Conservation (phyloP, 2,329 filamentous ascomycete genomes). For the Talaromyces sp. region DNA sequence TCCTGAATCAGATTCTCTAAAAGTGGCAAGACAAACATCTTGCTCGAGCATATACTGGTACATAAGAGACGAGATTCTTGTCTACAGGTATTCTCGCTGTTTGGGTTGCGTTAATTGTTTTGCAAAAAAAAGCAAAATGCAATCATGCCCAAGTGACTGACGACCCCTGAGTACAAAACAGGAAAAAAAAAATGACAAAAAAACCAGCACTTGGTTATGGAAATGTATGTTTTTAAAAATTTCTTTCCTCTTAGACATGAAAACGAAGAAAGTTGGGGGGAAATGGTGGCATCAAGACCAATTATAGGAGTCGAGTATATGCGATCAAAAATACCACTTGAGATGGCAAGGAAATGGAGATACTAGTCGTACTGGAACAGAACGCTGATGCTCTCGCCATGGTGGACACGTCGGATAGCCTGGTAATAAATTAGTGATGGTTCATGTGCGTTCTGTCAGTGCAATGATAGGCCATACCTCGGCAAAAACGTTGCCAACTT, state of each 20-base stretch:
- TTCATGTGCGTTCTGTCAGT: constrained; percentile 8
- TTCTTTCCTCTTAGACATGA: not conserved
- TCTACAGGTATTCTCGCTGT: not conserved
- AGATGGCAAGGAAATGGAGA: not conserved
- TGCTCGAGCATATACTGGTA: constrained; percentile 19
- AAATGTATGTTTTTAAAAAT: not conserved
- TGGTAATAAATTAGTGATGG: constrained; percentile 30
- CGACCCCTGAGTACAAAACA: not conserved
- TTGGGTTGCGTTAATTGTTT: not conserved
- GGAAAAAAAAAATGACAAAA: constrained; percentile 13
- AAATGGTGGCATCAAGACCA: not conserved
- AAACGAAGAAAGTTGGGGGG: not conserved
- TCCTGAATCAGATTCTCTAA: constrained; percentile 2
- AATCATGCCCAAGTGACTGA: not conserved
- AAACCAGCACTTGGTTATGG: constrained; percentile 18
- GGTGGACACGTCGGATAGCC: constrained; percentile 90
- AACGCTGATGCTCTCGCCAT: constrained; percentile 95
- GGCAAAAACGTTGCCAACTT: constrained; percentile 82
- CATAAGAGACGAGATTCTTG: constrained; percentile 21
- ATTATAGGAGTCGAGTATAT: not conserved
- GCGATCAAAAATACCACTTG: not conserved
- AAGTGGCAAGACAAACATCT: constrained; percentile 1
- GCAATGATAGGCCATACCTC: constrained; percentile 54
- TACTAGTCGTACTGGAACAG: constrained; percentile 76
- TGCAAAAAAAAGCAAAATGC: not conserved